Conservation (phyloP, 2,329 filamentous ascomycete genomes). For the Alternaria sp. region DNA sequence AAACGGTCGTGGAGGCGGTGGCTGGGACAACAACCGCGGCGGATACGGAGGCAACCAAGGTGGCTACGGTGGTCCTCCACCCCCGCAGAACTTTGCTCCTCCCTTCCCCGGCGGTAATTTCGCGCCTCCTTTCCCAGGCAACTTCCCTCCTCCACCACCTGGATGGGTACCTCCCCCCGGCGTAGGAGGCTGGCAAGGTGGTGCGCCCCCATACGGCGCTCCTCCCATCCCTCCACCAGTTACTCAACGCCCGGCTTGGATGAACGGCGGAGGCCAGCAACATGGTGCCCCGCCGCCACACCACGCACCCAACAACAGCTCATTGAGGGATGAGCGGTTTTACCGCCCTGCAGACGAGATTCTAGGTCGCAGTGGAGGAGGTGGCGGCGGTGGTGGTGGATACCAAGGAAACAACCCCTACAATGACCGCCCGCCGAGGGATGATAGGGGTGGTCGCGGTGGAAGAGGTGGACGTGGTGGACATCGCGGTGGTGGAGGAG, state of each 20-base stretch:
- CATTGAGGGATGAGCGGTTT: slow-evolving; percentile 29
- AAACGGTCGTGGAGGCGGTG: slow-evolving; percentile 22
- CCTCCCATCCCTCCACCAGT: slow-evolving; percentile 18
- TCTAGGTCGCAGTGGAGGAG: slow-evolving; percentile 30
- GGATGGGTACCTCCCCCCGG: slow-evolving; percentile 38
- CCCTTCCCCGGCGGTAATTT: slow-evolving; percentile 36
- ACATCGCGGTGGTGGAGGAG: slow-evolving; percentile 30
- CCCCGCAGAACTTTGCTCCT: slow-evolving; percentile 18
- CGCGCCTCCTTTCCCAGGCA: slow-evolving; percentile 33
- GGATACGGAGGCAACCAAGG: slow-evolving; percentile 29
- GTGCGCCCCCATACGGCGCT: slow-evolving; percentile 20
- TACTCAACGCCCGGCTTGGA: slow-evolving; percentile 28
- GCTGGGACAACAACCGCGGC: slow-evolving; percentile 16
- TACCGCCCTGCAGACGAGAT: slow-evolving; percentile 36
- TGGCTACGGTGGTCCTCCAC: slow-evolving; percentile 21
- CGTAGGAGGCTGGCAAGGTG: slow-evolving; percentile 19
- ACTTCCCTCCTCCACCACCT: slow-evolving; percentile 34
- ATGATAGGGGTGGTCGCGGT: slow-evolving; percentile 22
- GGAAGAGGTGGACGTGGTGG: slow-evolving; percentile 37
- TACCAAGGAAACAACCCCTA: slow-evolving; percentile 31
- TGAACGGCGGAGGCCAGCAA: slow-evolving; percentile 23
- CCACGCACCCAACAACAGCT: slow-evolving; percentile 29
- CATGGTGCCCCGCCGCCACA: slow-evolving; percentile 28
- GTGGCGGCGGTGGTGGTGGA: slow-evolving; percentile 10
- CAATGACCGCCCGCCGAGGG: slow-evolving; percentile 24